Evolutionary conservation across 2,329 filamentous ascomycete genomes (phyloP).

Genomic region (Zalaria obscura): DNA sequence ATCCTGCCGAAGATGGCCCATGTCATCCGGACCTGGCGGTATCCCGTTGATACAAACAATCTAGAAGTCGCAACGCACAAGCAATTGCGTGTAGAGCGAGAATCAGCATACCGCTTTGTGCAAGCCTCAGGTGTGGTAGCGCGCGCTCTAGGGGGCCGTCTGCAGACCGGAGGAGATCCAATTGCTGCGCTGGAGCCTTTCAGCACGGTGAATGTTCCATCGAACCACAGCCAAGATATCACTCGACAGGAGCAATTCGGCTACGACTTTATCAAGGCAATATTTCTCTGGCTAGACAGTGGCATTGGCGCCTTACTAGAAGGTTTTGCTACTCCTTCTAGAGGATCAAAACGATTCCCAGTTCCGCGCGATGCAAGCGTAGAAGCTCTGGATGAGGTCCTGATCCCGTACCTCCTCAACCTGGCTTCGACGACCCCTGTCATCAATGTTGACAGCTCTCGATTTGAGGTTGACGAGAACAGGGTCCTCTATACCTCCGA

Average conservation of each 20-base stretch:
- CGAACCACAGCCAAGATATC: constrained; percentile 18
- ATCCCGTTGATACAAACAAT: constrained; percentile 41
- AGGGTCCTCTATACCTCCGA: constrained; percentile 39
- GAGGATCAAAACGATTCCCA: constrained; percentile 23
- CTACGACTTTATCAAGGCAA: constrained; percentile 52
- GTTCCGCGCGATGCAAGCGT: constrained; percentile 35
- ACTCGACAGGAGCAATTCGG: constrained; percentile 37
- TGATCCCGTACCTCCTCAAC: constrained; percentile 46
- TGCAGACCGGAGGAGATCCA: constrained; percentile 27
- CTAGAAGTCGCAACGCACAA: constrained; percentile 41
- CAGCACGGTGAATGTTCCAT: constrained; percentile 32
- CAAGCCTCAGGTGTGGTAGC: constrained; percentile 47
- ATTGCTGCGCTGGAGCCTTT: constrained; percentile 18
- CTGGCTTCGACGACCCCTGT: constrained; percentile 37
- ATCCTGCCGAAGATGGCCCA: constrained; percentile 43
- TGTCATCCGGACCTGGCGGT: constrained; percentile 41
- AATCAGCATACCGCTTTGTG: constrained; percentile 44
- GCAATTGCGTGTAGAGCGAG: constrained; percentile 40
- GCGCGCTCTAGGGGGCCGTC: constrained; percentile 38
- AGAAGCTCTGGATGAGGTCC: constrained; percentile 38
- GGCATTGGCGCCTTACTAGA: constrained; percentile 40
- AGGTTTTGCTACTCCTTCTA: constrained; percentile 37
- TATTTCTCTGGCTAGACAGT: constrained; percentile 47
- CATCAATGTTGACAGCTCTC: constrained; percentile 42
- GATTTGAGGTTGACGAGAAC: constrained; percentile 41